Conservation (phyloP, 169 alveolate genomes). For the Perkinsus marinus region DNA sequence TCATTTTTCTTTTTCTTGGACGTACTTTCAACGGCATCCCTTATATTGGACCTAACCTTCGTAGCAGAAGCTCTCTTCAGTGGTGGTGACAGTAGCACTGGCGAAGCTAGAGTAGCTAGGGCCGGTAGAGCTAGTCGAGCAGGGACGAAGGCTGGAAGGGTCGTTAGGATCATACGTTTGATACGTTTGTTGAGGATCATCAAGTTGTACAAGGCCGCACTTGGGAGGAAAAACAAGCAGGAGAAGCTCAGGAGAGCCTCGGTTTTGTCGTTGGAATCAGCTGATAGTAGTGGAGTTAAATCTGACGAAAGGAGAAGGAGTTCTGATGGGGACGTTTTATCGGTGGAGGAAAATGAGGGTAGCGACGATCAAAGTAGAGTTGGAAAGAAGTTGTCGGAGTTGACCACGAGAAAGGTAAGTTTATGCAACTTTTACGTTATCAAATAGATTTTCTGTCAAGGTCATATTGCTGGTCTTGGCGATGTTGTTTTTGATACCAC, state of each 20-base stretch:
- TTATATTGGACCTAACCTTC: constrained; percentile 58
- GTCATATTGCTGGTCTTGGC: constrained; percentile 45
- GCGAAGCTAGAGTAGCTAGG: constrained; percentile 12
- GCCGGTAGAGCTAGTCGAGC: constrained; percentile 54
- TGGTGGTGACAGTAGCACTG: background rate
- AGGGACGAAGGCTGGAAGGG: constrained; percentile 55
- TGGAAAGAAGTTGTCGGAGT: constrained; percentile 60
- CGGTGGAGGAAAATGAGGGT: background rate
- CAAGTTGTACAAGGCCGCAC: constrained; percentile 30
- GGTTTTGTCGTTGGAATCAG: too few species aligned
- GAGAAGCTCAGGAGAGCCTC: too few species aligned
- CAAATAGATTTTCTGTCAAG: background rate
- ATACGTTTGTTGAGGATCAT: constrained; percentile 27
- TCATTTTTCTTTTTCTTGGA: constrained; percentile 59
- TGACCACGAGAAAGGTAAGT: constrained; percentile 55
- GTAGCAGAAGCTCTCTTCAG: constrained; percentile 26
- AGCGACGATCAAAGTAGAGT: constrained; percentile 41
- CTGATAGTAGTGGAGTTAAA: background rate
- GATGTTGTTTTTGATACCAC: constrained; percentile 44
- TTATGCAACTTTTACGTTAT: constrained; percentile 3
- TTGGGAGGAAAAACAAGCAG: background rate
- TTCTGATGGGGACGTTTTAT: background rate
- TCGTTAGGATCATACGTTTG: background rate
- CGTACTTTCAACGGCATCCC: constrained; percentile 43
- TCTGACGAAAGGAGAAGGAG: background rate